phyloP scores from a whole-genome alignment of 78 protist genomes.

The Anaeramoeba flamelloides region DNA sequence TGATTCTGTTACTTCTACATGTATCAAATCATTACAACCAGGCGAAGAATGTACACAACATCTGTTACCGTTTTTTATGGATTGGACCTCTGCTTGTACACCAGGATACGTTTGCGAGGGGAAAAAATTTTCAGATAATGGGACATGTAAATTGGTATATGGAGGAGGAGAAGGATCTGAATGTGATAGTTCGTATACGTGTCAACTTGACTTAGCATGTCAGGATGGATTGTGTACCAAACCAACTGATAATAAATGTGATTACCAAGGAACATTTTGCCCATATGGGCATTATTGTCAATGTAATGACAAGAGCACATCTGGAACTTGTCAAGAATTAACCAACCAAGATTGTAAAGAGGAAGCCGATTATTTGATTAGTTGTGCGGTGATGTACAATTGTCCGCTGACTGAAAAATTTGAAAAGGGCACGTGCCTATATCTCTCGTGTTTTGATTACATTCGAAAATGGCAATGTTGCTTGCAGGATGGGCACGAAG shows the following conservation, averaged over 20 bases:
- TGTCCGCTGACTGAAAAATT: no score
- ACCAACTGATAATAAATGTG: not conserved
- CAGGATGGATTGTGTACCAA: not conserved
- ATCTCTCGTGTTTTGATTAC: not conserved
- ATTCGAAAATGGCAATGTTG: not conserved
- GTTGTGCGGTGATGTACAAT: not conserved
- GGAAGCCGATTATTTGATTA: not conserved
- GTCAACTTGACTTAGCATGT: not conserved
- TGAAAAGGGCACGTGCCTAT: not conserved
- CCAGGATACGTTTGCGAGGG: slow-evolving; percentile 2
- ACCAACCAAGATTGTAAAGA: not conserved
- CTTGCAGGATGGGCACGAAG: not conserved
- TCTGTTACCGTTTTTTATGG: not conserved
- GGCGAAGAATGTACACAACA: not conserved
- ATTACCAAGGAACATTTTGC: not conserved
- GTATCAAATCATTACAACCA: not conserved
- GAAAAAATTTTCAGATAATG: no score
- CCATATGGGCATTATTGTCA: not conserved
- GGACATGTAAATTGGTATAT: no score
- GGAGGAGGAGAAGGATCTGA: no score
- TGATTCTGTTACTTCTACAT: not conserved
- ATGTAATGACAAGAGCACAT: not conserved
- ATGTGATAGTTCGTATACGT: no score
- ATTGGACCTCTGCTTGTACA: not conserved
- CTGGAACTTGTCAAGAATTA: not conserved